Evolutionary conservation across 1,139 yeast genomes (phyloP).

Genomic region (Meyerozyma sp.): DNA sequence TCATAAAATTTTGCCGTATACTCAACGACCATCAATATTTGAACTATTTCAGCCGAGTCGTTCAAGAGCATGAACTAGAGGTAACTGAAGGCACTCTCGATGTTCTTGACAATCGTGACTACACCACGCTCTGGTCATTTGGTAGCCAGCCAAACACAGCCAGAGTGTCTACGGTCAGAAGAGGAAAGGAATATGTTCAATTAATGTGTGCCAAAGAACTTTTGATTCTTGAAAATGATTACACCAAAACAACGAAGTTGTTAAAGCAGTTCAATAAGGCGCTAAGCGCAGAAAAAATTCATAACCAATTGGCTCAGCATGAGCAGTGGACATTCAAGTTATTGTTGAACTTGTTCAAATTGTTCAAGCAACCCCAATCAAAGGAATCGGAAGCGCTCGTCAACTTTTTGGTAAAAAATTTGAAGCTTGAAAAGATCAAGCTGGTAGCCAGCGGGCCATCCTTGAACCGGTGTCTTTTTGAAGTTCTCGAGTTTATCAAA

Average conservation of each 20-base stretch:
- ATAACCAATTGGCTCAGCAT: conserved; percentile 10
- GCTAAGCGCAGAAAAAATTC: conserved; percentile 11
- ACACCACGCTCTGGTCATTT: conserved; percentile 3
- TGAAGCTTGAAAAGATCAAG: conserved; percentile 22
- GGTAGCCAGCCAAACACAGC: conserved; percentile 1
- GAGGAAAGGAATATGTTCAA: conserved; percentile 7
- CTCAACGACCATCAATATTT: conserved; percentile 29
- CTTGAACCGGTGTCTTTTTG: background rate
- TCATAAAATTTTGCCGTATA: conserved; percentile 31
- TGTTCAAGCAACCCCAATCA: conserved; percentile 15
- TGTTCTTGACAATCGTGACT: conserved; percentile 7
- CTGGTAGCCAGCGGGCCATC: background rate
- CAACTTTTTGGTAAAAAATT: conserved; percentile 27
- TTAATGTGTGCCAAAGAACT: conserved; percentile 9
- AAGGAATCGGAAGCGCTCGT: conserved; percentile 23
- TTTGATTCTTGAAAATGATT: conserved; percentile 5
- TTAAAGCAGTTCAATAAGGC: conserved; percentile 23
- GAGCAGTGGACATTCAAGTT: conserved; percentile 21
- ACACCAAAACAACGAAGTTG: conserved; percentile 6
- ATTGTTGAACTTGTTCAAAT: conserved; percentile 20
- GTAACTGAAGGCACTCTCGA: conserved; percentile 4
- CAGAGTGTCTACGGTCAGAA: background rate
- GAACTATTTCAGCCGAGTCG: conserved; percentile 19
- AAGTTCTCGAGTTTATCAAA: background rate
- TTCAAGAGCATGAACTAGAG: conserved; percentile 7